These are phyloP conservation scores for Cadophora sp. DNA, from an alignment of 2,329 filamentous ascomycete genomes.

Conservation along the genomic window DNA sequence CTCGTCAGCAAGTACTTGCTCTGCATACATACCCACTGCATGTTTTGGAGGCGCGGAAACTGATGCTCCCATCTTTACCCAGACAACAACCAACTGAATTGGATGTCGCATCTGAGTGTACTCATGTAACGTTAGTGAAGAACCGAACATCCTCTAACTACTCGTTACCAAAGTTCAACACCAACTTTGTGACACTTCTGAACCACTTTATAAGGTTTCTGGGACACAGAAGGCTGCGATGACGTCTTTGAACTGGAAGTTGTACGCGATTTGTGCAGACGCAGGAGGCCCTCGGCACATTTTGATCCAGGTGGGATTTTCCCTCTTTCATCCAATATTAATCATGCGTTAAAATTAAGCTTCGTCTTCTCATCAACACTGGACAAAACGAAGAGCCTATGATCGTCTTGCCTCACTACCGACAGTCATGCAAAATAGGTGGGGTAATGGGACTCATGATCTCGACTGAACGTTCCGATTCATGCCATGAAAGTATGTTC, in stretches of 20 bases:
- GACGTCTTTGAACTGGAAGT: slow-evolving; percentile 9
- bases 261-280: slow-evolving; percentile 1
- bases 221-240: slow-evolving; percentile 11
- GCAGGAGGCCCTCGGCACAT: slow-evolving; percentile 20
- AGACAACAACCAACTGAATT: background rate
- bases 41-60: too few relatives aligned
- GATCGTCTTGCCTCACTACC: slow-evolving; percentile 5
- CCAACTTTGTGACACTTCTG: slow-evolving; percentile 7
- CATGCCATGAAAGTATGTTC: slow-evolving; percentile 21
- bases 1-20: background rate
- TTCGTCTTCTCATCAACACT: background rate
- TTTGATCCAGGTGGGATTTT: slow-evolving; percentile 7
- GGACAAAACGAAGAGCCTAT: slow-evolving; percentile 2
- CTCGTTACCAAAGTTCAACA: slow-evolving; percentile 17
- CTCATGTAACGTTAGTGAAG: background rate
- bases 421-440: slow-evolving; percentile 10
- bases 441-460: slow-evolving; percentile 9
- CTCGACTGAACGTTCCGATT: slow-evolving; percentile 4
- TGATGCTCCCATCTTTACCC: background rate
- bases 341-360: slow-evolving; percentile 13
- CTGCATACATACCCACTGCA: too few relatives aligned
- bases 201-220: slow-evolving; percentile 14
- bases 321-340: background rate
- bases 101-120: background rate
- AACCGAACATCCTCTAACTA: slow-evolving; percentile 1